Evolutionary conservation across 768 basidiomycete genomes (phyloP).

Genomic region (Epithele typhae): DNA sequence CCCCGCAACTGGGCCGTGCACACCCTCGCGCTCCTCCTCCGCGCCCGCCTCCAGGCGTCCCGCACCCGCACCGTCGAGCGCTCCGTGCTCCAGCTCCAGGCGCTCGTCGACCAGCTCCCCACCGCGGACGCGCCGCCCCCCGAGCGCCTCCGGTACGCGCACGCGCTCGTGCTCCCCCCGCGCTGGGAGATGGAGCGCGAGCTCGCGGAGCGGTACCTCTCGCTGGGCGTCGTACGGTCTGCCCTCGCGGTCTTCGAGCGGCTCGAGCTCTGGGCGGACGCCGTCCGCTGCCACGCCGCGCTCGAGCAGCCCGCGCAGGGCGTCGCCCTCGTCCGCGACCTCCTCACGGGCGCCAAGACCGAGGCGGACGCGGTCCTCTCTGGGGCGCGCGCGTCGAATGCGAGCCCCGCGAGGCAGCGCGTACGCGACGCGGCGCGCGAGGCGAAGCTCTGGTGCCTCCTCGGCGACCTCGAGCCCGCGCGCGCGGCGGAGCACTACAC

Average conservation of each 20-base stretch:
- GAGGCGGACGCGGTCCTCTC: constrained; percentile 73
- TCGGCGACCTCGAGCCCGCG: constrained; percentile 86
- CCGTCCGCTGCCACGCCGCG: constrained; percentile 80
- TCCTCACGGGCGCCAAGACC: constrained; percentile 79
- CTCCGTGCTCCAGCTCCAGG: constrained; percentile 87
- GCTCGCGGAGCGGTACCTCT: constrained; percentile 77
- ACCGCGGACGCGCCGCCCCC: constrained; percentile 69
- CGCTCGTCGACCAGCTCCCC: constrained; percentile 95
- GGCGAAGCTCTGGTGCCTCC: constrained; percentile 92
- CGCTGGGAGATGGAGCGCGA: constrained; percentile 95
- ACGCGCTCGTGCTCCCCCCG: constrained; percentile 77
- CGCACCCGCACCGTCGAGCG: constrained; percentile 93
- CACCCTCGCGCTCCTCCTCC: constrained; percentile 92
- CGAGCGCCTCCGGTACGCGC: constrained; percentile 78
- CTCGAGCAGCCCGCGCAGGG: constrained; percentile 80
- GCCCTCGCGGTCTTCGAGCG: constrained; percentile 93
- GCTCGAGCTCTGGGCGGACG: constrained; percentile 99
- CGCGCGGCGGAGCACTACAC: constrained; percentile 71
- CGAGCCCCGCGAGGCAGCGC: constrained; percentile 36
- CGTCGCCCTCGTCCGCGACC: constrained; percentile 74
- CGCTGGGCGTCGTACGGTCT: constrained; percentile 82
- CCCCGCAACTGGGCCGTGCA: constrained; percentile 95
- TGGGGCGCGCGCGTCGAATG: constrained; percentile 44
- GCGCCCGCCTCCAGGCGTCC: constrained; percentile 84
- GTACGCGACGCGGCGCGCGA: constrained; percentile 63